These are phyloP conservation scores for Arabidopsis thaliana DNA, from an alignment of 345 rosid species.

Conservation along the genomic window DNA sequence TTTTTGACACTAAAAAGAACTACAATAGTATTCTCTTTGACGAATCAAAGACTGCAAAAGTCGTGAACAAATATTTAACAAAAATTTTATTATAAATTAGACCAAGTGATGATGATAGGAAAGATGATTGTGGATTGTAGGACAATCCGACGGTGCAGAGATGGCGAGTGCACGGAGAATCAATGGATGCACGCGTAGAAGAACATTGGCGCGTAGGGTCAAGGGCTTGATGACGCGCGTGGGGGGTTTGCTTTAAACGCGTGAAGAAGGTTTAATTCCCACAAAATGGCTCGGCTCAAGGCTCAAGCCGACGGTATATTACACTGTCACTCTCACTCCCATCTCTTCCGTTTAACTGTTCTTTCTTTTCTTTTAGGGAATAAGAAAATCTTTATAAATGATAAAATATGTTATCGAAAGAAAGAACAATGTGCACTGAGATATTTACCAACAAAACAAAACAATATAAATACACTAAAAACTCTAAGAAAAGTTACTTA, in stretches of 20 bases:
- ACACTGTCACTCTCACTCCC: conserved; percentile 32
- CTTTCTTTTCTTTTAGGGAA: conserved; percentile 6
- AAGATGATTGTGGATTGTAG: conserved; percentile 11
- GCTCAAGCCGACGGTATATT: conserved; percentile 20
- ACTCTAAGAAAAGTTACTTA: not conserved
- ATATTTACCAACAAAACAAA: not conserved
- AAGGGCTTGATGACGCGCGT: conserved; percentile 39
- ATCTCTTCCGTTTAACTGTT: conserved; percentile 17
- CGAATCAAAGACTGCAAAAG: not conserved
- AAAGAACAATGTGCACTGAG: not conserved
- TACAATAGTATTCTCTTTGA: not conserved
- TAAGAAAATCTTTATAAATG: not conserved
- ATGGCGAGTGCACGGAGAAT: conserved; percentile 15
- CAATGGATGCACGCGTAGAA: conserved; percentile 28
- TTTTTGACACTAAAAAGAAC: not conserved
- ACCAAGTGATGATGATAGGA: not conserved
- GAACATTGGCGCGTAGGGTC: not conserved
- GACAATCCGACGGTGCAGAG: conserved; percentile 19
- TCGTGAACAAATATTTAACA: no score
- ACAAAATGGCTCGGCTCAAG: conserved; percentile 11
- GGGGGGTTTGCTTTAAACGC: conserved; percentile 37
- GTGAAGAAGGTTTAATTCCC: conserved; percentile 31
- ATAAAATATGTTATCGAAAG: not conserved
- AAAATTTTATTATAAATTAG: no score
- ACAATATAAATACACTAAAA: not conserved